These are phyloP conservation scores for Garcia nutans DNA, from an alignment of 345 rosid genomes.

Conservation along the genomic window DNA sequence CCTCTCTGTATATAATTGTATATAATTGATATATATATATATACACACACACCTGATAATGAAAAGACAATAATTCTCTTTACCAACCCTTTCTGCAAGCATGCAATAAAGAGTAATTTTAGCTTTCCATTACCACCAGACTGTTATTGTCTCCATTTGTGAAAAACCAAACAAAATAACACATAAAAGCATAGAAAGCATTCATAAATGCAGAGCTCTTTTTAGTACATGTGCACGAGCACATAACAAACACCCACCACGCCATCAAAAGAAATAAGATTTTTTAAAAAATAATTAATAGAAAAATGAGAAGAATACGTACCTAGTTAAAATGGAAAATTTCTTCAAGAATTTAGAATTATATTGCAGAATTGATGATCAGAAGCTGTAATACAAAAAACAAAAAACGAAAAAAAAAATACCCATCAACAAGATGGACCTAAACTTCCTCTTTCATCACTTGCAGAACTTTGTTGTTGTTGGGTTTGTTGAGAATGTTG, in stretches of 20 bases:
- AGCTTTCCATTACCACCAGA: conserved; percentile 22
- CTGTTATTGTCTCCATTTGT: conserved; percentile 20
- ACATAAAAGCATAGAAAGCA: conserved; percentile 10
- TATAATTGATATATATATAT: no score
- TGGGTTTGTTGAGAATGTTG: conserved; percentile 6
- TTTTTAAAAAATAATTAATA: neutral
- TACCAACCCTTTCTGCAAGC: conserved; percentile 15
- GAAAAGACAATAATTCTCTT: conserved; percentile 40
- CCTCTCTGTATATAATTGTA: no score
- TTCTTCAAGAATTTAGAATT: conserved; percentile 11
- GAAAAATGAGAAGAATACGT: conserved; percentile 10
- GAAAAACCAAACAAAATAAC: conserved; percentile 20
- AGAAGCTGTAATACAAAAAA: conserved; percentile 4
- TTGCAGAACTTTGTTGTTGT: conserved; percentile 41
- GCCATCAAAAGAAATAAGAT: neutral
- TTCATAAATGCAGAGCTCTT: conserved; percentile 20
- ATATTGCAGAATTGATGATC: neutral
- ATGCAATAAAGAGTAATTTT: conserved; percentile 28
- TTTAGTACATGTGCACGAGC: conserved; percentile 17
- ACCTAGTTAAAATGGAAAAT: conserved; percentile 30
- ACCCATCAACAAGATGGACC: conserved; percentile 13
- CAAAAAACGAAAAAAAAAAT: neutral
- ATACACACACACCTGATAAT: conserved; percentile 9
- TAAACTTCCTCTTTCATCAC: conserved; percentile 44
- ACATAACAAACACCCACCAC: neutral